Conservation (phyloP, 352 stramenopile genomes). For the Pythium periplocum region DNA sequence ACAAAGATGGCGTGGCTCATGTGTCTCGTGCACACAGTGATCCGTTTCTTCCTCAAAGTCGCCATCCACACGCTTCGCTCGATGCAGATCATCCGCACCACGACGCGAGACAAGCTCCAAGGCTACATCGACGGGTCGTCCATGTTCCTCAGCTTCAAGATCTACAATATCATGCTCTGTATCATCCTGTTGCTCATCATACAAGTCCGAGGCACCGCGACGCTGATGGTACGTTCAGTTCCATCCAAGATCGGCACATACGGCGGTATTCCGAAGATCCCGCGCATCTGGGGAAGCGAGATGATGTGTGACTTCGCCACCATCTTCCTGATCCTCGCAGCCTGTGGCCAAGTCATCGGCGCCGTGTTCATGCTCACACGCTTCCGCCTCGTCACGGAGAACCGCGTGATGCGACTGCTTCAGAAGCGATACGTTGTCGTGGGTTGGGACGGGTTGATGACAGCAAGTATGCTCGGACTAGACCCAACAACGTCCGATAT, state of each 20-base stretch:
- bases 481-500: constrained; percentile 29
- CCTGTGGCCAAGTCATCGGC: constrained; percentile 21
- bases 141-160: too few species aligned
- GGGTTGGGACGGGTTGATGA: constrained; percentile 38
- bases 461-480: constrained; percentile 33
- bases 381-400: constrained; percentile 35
- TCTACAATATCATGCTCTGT: too few species aligned
- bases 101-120: too few species aligned
- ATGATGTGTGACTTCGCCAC: constrained; percentile 48
- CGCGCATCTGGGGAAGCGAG: constrained; percentile 43
- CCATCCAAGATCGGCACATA: constrained; percentile 32
- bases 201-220: constrained; percentile 1
- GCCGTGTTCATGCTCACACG: constrained; percentile 29
- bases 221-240: constrained; percentile 36
- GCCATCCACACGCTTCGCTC: too few species aligned
- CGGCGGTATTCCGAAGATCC: constrained; percentile 28
- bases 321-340: constrained; percentile 28
- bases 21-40: too few species aligned
- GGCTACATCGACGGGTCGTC: too few species aligned
- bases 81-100: too few species aligned
- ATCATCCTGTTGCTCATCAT: too few species aligned
- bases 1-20: too few species aligned
- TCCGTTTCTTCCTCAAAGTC: too few species aligned
- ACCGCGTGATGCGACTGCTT: constrained; percentile 36
- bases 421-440: constrained; percentile 43